Evolutionary conservation across 1,139 yeast genomes (phyloP), one percentile per base, ranked within the genome.

Genomic region (Geotrichum reessii): DNA sequence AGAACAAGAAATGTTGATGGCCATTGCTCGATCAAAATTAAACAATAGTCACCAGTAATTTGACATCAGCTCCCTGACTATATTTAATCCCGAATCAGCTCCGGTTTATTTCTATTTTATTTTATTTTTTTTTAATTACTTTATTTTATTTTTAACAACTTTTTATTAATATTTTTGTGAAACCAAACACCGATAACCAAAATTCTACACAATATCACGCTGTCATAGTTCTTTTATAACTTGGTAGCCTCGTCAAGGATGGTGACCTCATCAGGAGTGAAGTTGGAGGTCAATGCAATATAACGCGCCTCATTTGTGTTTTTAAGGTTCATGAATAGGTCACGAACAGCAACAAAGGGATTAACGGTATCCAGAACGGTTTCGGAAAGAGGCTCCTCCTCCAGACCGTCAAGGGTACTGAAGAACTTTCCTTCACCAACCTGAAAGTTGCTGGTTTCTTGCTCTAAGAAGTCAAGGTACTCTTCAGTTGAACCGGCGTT

Each of bases 1-100:
- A 66, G 96, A 93, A 71, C 99, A 93, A 71, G 98, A 93, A 69
- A 95, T 88, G 69, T 77, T 93, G 63, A 92, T 93, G 74, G 88
- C 93, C 66, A 86, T 88, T 69, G 89, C 97, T 33, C 79, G 98
- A 63, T 91, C 90, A 61, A 68, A 72, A 50, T 67, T 73, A 33
- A 69, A 71, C 63, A 70, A 69, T 50, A 61, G 63, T 28, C 56
- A 53, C 25, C 48, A 46, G 48, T 46, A 37, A 37, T 17, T 33
- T 17, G 14, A 2, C n/a, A 31, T 14, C n/a, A 11, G 6, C n/a
- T 12, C 11, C 2, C 17, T 33, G 40, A 33, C 44, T 37, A 37
- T 14, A 14, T 37, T 37, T 37, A 37, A 37, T 37, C 44, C 14
- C 44, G 14, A 37, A 37, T 37, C n/a, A 37, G 4, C 14, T n/a